phyloP scores from a whole-genome alignment of 2,329 filamentous ascomycete genomes.

The Aspergillus ibericus region DNA sequence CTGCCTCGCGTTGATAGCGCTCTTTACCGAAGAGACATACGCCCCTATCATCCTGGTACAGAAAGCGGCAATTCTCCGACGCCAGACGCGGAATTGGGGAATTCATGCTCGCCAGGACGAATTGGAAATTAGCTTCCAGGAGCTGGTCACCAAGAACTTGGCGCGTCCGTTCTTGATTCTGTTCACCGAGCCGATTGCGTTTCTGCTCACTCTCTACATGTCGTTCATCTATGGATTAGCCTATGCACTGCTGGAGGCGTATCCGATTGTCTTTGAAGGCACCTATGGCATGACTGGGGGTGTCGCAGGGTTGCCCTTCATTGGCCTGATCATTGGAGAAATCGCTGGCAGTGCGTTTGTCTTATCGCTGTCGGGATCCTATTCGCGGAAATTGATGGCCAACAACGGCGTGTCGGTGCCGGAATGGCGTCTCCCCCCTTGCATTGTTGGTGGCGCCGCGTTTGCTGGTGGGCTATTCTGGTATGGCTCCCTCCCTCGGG shows the following conservation, averaged over 20 bases:
- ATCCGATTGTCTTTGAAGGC: conserved; percentile 21
- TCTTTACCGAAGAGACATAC: conserved; percentile 55
- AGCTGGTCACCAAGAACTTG: conserved; percentile 22
- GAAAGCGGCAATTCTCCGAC: conserved; percentile 21
- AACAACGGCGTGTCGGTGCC: conserved; percentile 23
- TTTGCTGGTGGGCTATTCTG: conserved; percentile 27
- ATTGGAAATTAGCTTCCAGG: conserved; percentile 19
- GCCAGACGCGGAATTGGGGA: conserved; percentile 24
- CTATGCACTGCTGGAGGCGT: conserved; percentile 23
- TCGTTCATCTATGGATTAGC: conserved; percentile 25
- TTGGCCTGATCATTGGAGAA: conserved; percentile 23
- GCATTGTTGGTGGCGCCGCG: conserved; percentile 20
- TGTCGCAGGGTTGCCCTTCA: conserved; percentile 19
- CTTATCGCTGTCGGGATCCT: conserved; percentile 17
- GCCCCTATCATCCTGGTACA: conserved; percentile 38
- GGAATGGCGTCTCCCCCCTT: conserved; percentile 26
- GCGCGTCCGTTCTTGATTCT: conserved; percentile 23
- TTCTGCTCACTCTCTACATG: conserved; percentile 27
- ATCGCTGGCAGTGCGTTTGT: conserved; percentile 19
- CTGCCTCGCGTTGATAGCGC: conserved; percentile 32
- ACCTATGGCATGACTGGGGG: conserved; percentile 19
- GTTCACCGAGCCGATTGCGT: conserved; percentile 26
- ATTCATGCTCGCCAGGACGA: conserved; percentile 25
- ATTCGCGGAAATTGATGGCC: conserved; percentile 16
- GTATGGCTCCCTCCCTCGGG: conserved; percentile 3